Conservation (phyloP, 768 basidiomycete species). For the Amanita exitialis region DNA sequence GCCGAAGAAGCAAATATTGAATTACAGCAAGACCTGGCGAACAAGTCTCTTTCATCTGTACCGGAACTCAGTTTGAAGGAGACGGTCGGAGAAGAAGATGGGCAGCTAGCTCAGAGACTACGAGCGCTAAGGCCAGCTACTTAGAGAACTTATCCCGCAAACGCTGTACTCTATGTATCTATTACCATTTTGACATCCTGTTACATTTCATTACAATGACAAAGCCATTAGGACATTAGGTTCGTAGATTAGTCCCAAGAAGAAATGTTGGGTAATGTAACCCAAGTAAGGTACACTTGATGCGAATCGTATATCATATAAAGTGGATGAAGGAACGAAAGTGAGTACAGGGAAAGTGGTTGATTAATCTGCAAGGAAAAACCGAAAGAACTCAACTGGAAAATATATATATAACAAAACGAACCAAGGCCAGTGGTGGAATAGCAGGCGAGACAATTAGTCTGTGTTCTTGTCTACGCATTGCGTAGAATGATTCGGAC, state of each 20-base stretch:
- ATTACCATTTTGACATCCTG: neutral
- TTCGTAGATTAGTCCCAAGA: neutral
- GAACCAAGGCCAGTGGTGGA: neutral
- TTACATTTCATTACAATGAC: conserved; percentile 5
- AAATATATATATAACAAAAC: neutral
- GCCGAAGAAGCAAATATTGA: conserved; percentile 98
- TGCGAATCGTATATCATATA: neutral
- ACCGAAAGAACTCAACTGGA: neutral
- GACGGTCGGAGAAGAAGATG: conserved; percentile 65
- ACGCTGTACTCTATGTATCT: neutral
- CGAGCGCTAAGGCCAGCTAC: conserved; percentile 75
- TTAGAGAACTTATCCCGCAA: neutral
- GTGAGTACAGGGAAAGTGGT: neutral
- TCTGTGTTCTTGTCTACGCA: conserved; percentile 16
- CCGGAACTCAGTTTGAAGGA: conserved; percentile 46
- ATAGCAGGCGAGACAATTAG: neutral
- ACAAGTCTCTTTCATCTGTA: conserved; percentile 48
- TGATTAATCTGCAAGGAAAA: neutral
- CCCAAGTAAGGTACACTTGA: neutral
- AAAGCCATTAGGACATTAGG: conserved; percentile 1
- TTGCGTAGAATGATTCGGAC: conserved; percentile 47
- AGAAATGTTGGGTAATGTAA: neutral
- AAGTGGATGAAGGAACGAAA: neutral
- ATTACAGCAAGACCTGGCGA: conserved; percentile 80
- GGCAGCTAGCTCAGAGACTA: conserved; percentile 74